A percentile compares a stretch with the other conserved stretches of the same genome.
Evolutionary conservation across 495 filamentous ascomycete species (phyloP).

Genomic region (Penicillium coprophilum): DNA sequence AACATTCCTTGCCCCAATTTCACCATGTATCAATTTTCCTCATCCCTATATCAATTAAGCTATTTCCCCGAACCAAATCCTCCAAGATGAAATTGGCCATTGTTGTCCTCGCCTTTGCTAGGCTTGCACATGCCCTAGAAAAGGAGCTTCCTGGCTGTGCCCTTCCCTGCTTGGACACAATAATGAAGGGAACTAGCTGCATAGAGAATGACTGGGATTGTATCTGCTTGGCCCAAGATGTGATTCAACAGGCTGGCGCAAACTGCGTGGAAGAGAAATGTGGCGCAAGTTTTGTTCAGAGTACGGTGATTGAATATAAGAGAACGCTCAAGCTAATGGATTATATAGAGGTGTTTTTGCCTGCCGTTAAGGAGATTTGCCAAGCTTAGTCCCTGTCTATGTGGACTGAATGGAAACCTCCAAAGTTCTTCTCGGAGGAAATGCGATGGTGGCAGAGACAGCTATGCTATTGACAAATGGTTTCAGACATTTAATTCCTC

Average conservation of each 20-base stretch:
- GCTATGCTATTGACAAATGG: too few relatives aligned
- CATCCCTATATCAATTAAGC: background rate
- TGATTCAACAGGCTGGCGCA: background rate
- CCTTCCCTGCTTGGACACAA: background rate
- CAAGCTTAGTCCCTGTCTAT: background rate
- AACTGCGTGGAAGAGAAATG: background rate
- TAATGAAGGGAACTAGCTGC: background rate
- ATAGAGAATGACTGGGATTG: background rate
- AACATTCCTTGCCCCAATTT: too few relatives aligned
- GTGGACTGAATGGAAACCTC: too few relatives aligned
- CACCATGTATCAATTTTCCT: background rate
- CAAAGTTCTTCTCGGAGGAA: background rate
- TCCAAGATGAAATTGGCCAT: background rate
- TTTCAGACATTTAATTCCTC: too few relatives aligned
- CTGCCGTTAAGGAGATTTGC: background rate
- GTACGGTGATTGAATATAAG: background rate
- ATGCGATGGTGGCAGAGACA: background rate
- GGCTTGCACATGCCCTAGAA: background rate
- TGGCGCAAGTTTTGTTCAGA: background rate
- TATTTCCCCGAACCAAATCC: background rate
- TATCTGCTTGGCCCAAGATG: background rate
- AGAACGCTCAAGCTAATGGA: background rate
- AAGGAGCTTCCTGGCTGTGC: background rate
- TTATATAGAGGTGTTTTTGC: background rate
- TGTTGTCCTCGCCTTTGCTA: background rate